Evolutionary conservation across 306 rosid species (phyloP), one percentile per base, ranked within the genome.

Genomic region (Lathyrus sativus): DNA sequence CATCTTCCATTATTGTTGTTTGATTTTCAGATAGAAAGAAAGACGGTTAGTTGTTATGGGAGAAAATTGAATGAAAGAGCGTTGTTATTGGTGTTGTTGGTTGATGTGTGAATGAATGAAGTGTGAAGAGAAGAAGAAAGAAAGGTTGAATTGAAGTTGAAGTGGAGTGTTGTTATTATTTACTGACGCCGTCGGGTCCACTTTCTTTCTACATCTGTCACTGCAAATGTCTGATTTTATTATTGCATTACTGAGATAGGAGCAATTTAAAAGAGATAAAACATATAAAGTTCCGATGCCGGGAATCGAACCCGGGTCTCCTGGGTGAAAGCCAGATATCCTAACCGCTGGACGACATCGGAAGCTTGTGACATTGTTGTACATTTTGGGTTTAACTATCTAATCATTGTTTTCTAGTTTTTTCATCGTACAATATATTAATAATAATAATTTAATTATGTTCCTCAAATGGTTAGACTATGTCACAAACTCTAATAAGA

Each of bases 261-360:
- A 31, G 35, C 5, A 4, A 31, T 31, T 31, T 31, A 4, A 31
- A 31, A 31, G 0, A 5, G 7, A 1, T 4, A 2, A 4, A 4
- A 12, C 6, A 1, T 2, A 53, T 19, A 35, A 12, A 11, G 0
- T 78, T 89, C 91, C 87, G 71, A 78, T 87, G 95, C 96, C 95
- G 95, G 95, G 92, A 92, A 92, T 92, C 91, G 96, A 89, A 92
- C 95, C 97, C 98, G 88, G 96, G 95, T 89, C 98, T 81, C 95
- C 95, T 86, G 91, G 92, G 96, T 89, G 96, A 92, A 92, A 92
- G 96, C 96, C 95, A 89, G 91, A 89, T 78, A 92, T 92, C 96
- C 91, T 89, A 92, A 89, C 95, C 95, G 91, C 98, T 92, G 96
- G 98, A 92, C 92, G 93, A 92, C 92, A 92, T 84, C 72, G 90